phyloP scores from a whole-genome alignment of 1,284 basidiomycete species.

The Hemileia vastatrix region DNA sequence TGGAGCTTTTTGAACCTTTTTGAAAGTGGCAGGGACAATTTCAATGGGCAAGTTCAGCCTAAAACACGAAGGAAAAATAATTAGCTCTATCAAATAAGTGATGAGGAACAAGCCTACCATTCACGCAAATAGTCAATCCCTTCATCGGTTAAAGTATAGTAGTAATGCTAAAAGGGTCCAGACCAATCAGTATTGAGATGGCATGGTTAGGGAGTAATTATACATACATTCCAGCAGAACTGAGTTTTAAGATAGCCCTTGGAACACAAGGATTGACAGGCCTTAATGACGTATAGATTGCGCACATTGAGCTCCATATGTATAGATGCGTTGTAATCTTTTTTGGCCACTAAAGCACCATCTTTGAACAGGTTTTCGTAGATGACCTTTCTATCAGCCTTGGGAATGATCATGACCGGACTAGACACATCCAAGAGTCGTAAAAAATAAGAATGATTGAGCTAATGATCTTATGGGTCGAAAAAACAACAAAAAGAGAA shows the following conservation, averaged over 20 bases:
- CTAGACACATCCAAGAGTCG: no score
- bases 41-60: conserved; percentile 19
- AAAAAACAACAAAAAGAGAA: no score
- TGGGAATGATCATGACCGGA: conserved; percentile 44
- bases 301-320: conserved; percentile 95
- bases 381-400: conserved; percentile 38
- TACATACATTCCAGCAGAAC: conserved; percentile 47
- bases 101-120: conserved; percentile 54
- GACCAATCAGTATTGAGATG: conserved; percentile 45
- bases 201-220: background rate
- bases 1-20: conserved; percentile 52
- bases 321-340: conserved; percentile 94
- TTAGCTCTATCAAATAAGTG: background rate
- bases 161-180: conserved; percentile 8
- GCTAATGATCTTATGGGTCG: no score
- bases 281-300: conserved; percentile 99
- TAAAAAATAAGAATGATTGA: no score
- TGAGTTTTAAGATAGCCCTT: conserved; percentile 95
- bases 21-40: conserved; percentile 90
- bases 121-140: conserved; percentile 91
- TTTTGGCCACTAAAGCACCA: conserved; percentile 98
- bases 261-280: conserved; percentile 93
- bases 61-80: background rate
- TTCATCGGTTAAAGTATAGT: conserved; percentile 87
- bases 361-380: conserved; percentile 97